Evolutionary conservation across 495 filamentous ascomycete genomes (phyloP), one percentile per base, ranked within the genome.

Genomic region (Barbatosphaeria neglecta): DNA sequence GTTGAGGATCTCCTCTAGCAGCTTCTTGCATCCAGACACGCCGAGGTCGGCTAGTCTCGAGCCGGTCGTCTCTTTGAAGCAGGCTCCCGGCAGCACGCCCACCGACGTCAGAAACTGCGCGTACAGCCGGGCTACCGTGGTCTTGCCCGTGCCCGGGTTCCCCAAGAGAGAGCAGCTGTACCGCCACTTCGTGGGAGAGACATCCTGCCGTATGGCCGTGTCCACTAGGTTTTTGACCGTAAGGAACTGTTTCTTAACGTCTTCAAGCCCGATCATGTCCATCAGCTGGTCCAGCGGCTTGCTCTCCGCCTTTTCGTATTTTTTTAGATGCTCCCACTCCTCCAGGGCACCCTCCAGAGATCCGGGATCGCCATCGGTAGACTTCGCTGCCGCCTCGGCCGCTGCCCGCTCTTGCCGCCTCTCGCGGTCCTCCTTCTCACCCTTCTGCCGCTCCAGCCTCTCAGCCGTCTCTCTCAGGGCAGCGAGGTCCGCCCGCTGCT

Each of bases 81-180:
- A 56, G n/a, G 51, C 43, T 0, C 68, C 72, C 0, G 77, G 63
- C 18, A 86, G 64, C 6, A 77, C 73, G 0, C 77, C 77, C 0
- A 86, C 63, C 0, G 79, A 69, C 0, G 74, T 64, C 3, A 90
- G 59, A 46, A 89, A 81, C 37, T 78, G 73, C 6, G 80, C 84
- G 48, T 90, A 93, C 0, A 85, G 59, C 6, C 84, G 72, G n/a
- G 86, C 85, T 13, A 90, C 80, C 0, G 86, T 90, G 0, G 86
- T 90, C 67, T 90, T 93, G 1, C 82, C 82, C 44, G 84, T 90
- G 8, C 86, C 86, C 0, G 87, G 87, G 60, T 90, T 93, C 1
- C 87, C 86, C 0, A 87, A 68, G 11, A 93, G 67, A 0, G 73
- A 74, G 1, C 73, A 68, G 16, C 80, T 75, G 48, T 84, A 81